These are phyloP conservation scores for Colletotrichum magnum DNA, from an alignment of 2,329 filamentous ascomycete species.

Conservation along the genomic window DNA sequence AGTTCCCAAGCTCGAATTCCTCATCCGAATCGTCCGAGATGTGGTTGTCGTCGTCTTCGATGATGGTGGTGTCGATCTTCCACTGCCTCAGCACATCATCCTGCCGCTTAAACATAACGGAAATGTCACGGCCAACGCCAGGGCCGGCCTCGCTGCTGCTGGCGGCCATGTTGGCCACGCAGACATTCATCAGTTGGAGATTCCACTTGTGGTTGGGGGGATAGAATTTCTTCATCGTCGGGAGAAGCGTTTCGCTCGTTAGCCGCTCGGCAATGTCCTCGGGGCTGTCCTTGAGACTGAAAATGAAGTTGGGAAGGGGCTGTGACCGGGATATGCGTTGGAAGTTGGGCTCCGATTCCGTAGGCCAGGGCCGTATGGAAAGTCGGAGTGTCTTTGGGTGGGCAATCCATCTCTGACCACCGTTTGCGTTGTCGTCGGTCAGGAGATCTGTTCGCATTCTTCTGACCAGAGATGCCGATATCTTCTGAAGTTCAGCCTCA, in stretches of 20 bases:
- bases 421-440: constrained; percentile 59
- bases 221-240: constrained; percentile 82
- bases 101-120: constrained; percentile 84
- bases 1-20: constrained; percentile 46
- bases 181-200: constrained; percentile 87
- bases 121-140: constrained; percentile 81
- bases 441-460: constrained; percentile 86
- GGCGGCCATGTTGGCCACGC: constrained; percentile 85
- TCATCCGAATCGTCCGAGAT: constrained; percentile 42
- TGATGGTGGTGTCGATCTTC: constrained; percentile 61
- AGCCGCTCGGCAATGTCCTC: constrained; percentile 77
- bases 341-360: constrained; percentile 69
- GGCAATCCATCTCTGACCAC: constrained; percentile 76
- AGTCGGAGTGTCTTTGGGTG: constrained; percentile 86
- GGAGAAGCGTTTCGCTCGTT: constrained; percentile 76
- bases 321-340: constrained; percentile 82
- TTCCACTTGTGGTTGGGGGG: constrained; percentile 79
- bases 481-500: constrained; percentile 74
- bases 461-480: constrained; percentile 79
- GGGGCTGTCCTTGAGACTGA: constrained; percentile 71
- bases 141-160: constrained; percentile 64
- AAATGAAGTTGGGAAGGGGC: constrained; percentile 80
- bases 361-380: constrained; percentile 75
- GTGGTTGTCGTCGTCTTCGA: constrained; percentile 29
- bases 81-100: constrained; percentile 78